Base-by-base conservation (phyloP, 257 asterid species). In the Scutellaria baicalensis region DNA sequence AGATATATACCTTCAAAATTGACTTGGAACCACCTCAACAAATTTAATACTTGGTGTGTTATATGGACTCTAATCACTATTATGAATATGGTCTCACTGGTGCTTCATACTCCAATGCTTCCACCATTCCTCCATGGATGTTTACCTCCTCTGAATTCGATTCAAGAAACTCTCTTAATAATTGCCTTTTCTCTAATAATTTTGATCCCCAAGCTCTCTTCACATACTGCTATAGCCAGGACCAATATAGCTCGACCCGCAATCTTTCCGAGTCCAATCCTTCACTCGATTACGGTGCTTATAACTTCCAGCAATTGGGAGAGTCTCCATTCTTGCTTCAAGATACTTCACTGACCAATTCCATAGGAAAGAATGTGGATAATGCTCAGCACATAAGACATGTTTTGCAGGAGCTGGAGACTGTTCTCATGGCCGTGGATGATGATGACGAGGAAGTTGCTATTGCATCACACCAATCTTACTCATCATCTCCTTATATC, bases 381-480 rank as follows among this genome's bases (percentile, higher is more conserved):
- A 65, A 61, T 65, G 82, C 66, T 69, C 84, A 57, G 13, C 79
- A 67, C 71, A 75, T 82, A 58, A 79, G 80, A 64, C 76, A 77
- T 50, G 80, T 86, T 18, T 66, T 93, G 67, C 85, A 69, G 68
- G 87, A 85, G 45, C 21, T 90, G 69, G 97, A 93, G 73, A 79
- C 72, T 47, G 87, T 79, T 68, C 88, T 90, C 23, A 88, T 92
- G 98, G 89, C 81, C 18, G 83, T 85, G 5, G 95, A 89, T 27
- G 9, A 8, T 2, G 89, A 80, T 7, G 92, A 83, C 0, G 81
- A 74, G 59, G 83, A 74, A 69, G 85, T 60, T 4, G 78, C 75
- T 2, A 79, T 75, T 3, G 78, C 80, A 27, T 72, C 84, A 1
- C 50, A 59, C 58, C 88, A 81, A 11, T 76, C 67, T 38, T 21